These are phyloP conservation scores for Yamadazyma aaseri DNA, from an alignment of 1,139 yeast species.

Conservation along the genomic window DNA sequence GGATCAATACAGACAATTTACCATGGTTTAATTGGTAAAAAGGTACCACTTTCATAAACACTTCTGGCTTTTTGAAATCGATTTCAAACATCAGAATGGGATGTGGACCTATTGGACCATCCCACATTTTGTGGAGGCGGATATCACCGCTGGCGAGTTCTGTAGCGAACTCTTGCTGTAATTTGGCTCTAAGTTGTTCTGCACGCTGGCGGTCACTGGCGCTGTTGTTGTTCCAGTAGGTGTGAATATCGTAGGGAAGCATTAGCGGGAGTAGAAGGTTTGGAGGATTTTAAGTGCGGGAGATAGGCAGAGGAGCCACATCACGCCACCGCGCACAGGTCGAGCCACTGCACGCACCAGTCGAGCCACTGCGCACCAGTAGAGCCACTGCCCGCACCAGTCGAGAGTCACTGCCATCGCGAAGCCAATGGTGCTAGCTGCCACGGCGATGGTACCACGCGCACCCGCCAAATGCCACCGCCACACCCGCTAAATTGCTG, in stretches of 20 bases:
- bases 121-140: constrained; percentile 47
- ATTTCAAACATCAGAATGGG: constrained; percentile 48
- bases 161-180: constrained; percentile 40
- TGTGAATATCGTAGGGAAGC: constrained; percentile 50
- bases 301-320: not conserved
- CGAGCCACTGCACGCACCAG: not conserved
- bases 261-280: not conserved
- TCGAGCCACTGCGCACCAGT: not conserved
- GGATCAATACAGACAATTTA: constrained; percentile 49
- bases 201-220: constrained; percentile 37
- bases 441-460: too few relatives aligned
- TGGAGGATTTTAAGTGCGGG: not conserved
- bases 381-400: not conserved
- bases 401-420: too few relatives aligned
- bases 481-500: too few relatives aligned
- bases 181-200: constrained; percentile 36
- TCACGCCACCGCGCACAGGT: not conserved
- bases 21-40: constrained; percentile 54
- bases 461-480: too few relatives aligned
- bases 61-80: constrained; percentile 33
- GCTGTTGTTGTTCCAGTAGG: constrained; percentile 48
- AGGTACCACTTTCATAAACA: constrained; percentile 28
- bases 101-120: constrained; percentile 57
- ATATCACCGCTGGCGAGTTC: constrained; percentile 46
- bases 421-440: too few relatives aligned